These are phyloP conservation scores for Lachnellula occidentalis DNA, from an alignment of 2,329 filamentous ascomycete genomes.

Conservation along the genomic window DNA sequence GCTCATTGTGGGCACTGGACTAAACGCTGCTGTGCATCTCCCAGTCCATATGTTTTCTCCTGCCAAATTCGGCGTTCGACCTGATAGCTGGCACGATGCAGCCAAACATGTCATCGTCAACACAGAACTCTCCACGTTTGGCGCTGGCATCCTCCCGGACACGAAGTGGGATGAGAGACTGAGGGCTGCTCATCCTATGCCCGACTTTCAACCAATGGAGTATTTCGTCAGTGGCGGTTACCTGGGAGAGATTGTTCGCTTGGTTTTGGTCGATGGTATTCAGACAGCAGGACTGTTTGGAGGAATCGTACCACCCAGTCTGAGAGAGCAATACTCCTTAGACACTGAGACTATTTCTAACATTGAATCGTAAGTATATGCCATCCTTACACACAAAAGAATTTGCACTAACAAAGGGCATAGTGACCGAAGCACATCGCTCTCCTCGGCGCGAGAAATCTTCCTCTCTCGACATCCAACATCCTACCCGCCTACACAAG, in stretches of 20 bases:
- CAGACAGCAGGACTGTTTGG: conserved; percentile 49
- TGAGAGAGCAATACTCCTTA: conserved; percentile 50
- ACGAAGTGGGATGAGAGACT: conserved; percentile 57
- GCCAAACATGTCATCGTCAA: conserved; percentile 62
- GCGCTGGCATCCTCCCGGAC: conserved; percentile 50
- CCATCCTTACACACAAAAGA: no score
- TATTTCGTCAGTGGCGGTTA: conserved; percentile 61
- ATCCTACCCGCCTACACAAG: conserved; percentile 36
- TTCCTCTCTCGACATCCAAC: conserved; percentile 47
- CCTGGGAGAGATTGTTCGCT: conserved; percentile 58
- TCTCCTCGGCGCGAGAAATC: conserved; percentile 36
- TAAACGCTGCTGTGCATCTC: conserved; percentile 61
- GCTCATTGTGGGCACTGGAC: conserved; percentile 61
- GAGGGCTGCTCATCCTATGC: conserved; percentile 46
- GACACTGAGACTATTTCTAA: conserved; percentile 54
- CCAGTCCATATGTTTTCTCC: conserved; percentile 51
- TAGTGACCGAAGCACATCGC: conserved; percentile 20
- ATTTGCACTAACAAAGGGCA: not conserved
- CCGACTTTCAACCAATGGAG: conserved; percentile 58
- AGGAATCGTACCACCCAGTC: conserved; percentile 49
- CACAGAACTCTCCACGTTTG: conserved; percentile 64
- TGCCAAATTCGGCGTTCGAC: conserved; percentile 51
- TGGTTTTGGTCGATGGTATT: conserved; percentile 54
- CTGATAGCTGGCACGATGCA: conserved; percentile 49
- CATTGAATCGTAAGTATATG: conserved; percentile 44